A percentile compares a stretch with the other conserved stretches of the same genome.
Conservation (phyloP, 371 early-diverging fungal species). For the Apophysomyces elegans region DNA sequence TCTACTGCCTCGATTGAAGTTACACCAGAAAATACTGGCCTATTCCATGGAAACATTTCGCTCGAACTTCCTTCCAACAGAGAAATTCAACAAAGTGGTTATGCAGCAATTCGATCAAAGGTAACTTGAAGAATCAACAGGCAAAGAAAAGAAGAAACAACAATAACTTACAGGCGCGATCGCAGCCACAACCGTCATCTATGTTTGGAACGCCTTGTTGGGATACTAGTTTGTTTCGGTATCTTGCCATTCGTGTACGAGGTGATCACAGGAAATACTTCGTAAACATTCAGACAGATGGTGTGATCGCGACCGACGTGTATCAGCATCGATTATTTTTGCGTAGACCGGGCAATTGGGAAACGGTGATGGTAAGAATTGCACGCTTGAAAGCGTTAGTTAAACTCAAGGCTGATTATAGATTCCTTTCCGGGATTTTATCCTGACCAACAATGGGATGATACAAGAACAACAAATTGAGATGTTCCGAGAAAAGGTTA, state of each 20-base stretch:
- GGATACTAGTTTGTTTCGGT: conserved; percentile 87
- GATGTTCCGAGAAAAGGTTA: conserved; percentile 84
- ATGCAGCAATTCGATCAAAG: conserved; percentile 86
- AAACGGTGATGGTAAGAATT: conserved; percentile 75
- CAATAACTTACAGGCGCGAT: neutral
- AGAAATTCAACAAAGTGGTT: conserved; percentile 84
- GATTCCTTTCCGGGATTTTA: conserved; percentile 92
- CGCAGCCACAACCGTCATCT: conserved; percentile 28
- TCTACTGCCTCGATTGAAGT: conserved; percentile 65
- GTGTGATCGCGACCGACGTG: conserved; percentile 79
- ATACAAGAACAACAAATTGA: conserved; percentile 83
- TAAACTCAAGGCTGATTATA: conserved; percentile 25
- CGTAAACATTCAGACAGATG: conserved; percentile 90
- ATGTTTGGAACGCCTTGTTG: conserved; percentile 82
- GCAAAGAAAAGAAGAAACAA: neutral
- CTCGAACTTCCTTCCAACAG: conserved; percentile 75
- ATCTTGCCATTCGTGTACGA: conserved; percentile 79
- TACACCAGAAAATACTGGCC: conserved; percentile 59
- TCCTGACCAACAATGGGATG: conserved; percentile 87
- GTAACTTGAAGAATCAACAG: conserved; percentile 26
- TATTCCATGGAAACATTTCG: conserved; percentile 84
- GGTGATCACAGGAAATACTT: conserved; percentile 85
- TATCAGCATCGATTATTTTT: conserved; percentile 92
- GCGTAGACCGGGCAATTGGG: conserved; percentile 88
- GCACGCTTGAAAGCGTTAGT: neutral